Evolutionary conservation across 805 yeast genomes (phyloP), one percentile per base, ranked within the genome.

Genomic region (Candida maesae): DNA sequence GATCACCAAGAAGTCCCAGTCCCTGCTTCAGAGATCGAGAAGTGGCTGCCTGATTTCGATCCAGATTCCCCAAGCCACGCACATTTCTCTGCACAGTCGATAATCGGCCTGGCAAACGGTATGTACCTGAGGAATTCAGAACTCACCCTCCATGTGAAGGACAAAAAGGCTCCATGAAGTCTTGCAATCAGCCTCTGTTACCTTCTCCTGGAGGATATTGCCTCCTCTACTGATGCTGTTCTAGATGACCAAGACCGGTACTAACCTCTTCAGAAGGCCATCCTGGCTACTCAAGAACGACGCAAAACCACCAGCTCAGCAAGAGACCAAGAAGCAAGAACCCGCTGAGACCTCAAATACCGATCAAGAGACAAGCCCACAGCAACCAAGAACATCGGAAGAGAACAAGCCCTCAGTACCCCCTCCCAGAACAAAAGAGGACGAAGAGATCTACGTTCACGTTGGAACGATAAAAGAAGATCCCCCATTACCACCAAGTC

Each of bases 391-490:
- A 8, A 10, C 28, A 13, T 6, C 6, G n/a, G n/a, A 6, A 25
- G n/a, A 9, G n/a, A 8, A 8, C 28, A 6, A 25, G 28, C 6
- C 11, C 10, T n/a, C 28, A 25, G n/a, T 9, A 21, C n/a, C 28
- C 6, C 14, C 6, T 9, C 30, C 39, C 6, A 31, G 43, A 19
- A 35, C 43, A 11, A 18, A 29, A 18, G 43, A 34, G 23, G 43
- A 40, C 43, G 43, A 40, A 27, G 43, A 40, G 36, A 35, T 40
- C 17, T 19, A 35, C 33, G 14, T 40, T 11, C 39, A 40, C 33
- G 32, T 37, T 14, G 43, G 39, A 2, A 31, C 10, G 16, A 29
- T 40, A 19, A 35, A 40, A 16, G 39, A 35, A 13, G 24, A 24
- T 10, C 28, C 28, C 15, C 36, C 36, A n/a, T 13, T 21, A 19